Evolutionary conservation across 2,329 filamentous ascomycete species (phyloP), one percentile per base, ranked within the genome.

Genomic region (Mariannaea sp.): DNA sequence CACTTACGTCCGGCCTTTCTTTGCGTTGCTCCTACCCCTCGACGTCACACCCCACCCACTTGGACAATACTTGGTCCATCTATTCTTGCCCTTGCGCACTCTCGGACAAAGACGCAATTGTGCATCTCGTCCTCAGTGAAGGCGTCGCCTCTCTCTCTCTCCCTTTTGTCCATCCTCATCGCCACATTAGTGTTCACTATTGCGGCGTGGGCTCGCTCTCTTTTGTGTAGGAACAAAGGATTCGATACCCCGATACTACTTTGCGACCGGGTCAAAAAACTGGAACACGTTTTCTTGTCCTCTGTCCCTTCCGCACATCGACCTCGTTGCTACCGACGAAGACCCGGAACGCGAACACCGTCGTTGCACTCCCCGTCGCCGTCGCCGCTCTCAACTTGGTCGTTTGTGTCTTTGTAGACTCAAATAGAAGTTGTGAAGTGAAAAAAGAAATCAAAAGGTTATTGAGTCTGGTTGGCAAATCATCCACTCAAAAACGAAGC

Each of bases 1-100:
- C 72, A 70, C 70, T 70, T 70, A 70, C 75, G 75, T 79, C 72
- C 67, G 77, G 76, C 73, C 74, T 70, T 63, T 65, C 69, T 71
- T 71, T 70, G 68, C 66, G 14, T 65, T 69, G 64, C 57, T 56
- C 57, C 44, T 56, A 45, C 55, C 49, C 62, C 53, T 64, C 62
- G 62, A 70, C 67, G 66, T 69, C 69, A 67, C 68, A 64, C 62
- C 68, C 67, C 69, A 66, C 69, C 59, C 62, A 64, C 44, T 49
- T 53, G 59, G 64, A 60, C 53, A 61, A 64, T 56, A 56, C 58
- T 62, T 57, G 20, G 32, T 50, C 55, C 53, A 53, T 43, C 58
- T 44, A 32, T 58, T 35, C 58, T 58, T 55, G 52, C 50, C 52
- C 60, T 49, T 49, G 43, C n/a, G n/a, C 51, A 35, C 39, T 36